These are phyloP conservation scores for Leucogyrophana mollusca DNA, from an alignment of 768 basidiomycete genomes.

Conservation along the genomic window DNA sequence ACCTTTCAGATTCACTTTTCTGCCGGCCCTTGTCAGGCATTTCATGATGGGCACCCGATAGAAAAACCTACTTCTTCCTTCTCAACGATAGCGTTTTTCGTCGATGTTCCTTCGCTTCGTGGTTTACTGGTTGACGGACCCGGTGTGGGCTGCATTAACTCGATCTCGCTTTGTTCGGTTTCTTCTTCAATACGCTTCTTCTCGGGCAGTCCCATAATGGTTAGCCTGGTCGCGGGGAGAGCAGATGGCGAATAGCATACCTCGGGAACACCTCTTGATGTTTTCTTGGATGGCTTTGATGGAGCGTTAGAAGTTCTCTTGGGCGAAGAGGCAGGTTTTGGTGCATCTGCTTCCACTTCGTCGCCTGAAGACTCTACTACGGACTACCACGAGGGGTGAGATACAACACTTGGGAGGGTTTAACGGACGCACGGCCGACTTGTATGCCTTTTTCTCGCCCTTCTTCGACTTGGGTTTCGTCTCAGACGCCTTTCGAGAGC, in stretches of 20 bases:
- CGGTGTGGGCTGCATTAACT: background rate
- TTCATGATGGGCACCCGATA: too few species aligned
- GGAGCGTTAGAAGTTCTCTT: too few species aligned
- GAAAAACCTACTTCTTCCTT: too few species aligned
- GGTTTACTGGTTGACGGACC: background rate
- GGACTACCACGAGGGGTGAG: conserved; percentile 11
- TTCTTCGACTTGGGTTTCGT: background rate
- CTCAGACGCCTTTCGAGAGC: background rate
- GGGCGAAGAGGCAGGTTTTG: background rate
- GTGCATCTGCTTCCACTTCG: conserved; percentile 12
- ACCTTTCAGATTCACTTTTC: conserved; percentile 60
- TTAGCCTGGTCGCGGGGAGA: too few species aligned
- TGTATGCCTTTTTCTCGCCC: conserved; percentile 1
- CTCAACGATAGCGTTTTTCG: too few species aligned
- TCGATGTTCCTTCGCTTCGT: background rate
- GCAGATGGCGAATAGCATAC: too few species aligned
- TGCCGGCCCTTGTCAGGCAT: too few species aligned
- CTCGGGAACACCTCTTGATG: too few species aligned
- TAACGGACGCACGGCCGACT: conserved; percentile 4
- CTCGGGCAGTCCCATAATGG: too few species aligned
- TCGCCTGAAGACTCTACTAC: conserved; percentile 28
- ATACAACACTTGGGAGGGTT: background rate
- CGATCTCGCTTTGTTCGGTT: background rate
- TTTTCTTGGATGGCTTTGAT: too few species aligned
- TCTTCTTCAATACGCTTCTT: too few species aligned